Percentiles rank a stretch among this genome's conserved stretches.
Conservation (phyloP, 495 filamentous ascomycete genomes). For the Xylaria acuta region DNA sequence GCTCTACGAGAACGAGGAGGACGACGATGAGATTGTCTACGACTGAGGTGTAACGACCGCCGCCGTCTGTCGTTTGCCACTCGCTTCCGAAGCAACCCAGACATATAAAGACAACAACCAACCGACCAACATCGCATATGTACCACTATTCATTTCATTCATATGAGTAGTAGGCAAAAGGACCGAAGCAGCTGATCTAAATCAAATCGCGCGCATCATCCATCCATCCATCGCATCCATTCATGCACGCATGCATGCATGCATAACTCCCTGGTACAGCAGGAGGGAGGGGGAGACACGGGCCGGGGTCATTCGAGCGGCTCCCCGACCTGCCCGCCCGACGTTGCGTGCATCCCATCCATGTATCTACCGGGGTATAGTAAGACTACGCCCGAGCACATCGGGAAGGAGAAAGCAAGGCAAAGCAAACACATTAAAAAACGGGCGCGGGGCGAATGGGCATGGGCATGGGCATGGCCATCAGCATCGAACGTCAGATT, state of each 20-base stretch:
- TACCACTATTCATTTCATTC: not conserved
- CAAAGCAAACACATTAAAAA: too few relatives aligned
- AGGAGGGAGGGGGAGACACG: not conserved
- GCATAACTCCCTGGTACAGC: slow-evolving; percentile 8
- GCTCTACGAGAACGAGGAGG: slow-evolving; percentile 45
- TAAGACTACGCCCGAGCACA: not conserved
- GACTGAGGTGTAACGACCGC: slow-evolving; percentile 11
- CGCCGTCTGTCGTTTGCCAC: not conserved
- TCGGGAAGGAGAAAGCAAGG: not conserved
- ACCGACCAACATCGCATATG: not conserved
- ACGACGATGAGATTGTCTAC: slow-evolving; percentile 42
- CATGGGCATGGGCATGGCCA: too few relatives aligned
- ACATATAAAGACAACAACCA: not conserved
- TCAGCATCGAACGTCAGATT: not conserved
- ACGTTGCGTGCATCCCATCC: not conserved
- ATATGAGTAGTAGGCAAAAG: slow-evolving; percentile 3
- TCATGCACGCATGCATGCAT: slow-evolving; percentile 2
- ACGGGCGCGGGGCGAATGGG: too few relatives aligned
- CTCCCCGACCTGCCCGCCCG: not conserved
- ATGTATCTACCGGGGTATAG: not conserved
- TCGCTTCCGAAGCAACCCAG: not conserved
- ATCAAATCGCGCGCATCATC: not conserved
- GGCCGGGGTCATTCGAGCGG: not conserved
- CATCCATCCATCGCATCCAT: not conserved
- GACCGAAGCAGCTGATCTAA: not conserved